Conservation (phyloP, 495 filamentous ascomycete species). For the Elasticomyces elasticus region DNA sequence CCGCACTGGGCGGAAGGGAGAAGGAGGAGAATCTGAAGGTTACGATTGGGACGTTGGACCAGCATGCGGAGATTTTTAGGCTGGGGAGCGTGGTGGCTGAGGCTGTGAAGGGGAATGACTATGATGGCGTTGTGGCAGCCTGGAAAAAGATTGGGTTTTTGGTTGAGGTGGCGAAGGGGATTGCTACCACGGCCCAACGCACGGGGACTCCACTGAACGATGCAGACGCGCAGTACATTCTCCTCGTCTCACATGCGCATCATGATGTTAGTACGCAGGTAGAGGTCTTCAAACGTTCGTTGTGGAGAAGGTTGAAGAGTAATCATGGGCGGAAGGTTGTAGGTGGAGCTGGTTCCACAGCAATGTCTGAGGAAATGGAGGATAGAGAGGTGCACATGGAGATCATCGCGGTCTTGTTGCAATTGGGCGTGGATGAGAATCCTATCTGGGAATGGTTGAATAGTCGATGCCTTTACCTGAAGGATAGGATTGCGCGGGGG, state of each 20-base stretch:
- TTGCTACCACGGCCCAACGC: slow-evolving; percentile 40
- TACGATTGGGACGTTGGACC: slow-evolving; percentile 62
- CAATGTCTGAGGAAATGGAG: slow-evolving; percentile 34
- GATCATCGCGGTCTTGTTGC: slow-evolving; percentile 73
- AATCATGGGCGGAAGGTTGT: slow-evolving; percentile 31
- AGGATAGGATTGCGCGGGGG: slow-evolving; percentile 64
- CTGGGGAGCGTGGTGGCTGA: slow-evolving; percentile 66
- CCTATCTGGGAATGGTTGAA: slow-evolving; percentile 92
- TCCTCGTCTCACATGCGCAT: slow-evolving; percentile 92
- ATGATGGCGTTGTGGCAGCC: slow-evolving; percentile 76
- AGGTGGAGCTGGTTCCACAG: slow-evolving; percentile 3
- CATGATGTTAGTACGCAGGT: slow-evolving; percentile 77
- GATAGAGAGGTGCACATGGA: slow-evolving; percentile 81
- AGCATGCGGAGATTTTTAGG: slow-evolving; percentile 69
- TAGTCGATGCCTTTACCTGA: slow-evolving; percentile 78
- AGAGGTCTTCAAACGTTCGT: slow-evolving; percentile 72
- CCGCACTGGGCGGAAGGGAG: slow-evolving; percentile 83
- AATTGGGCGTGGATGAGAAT: slow-evolving; percentile 88
- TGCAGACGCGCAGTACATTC: slow-evolving; percentile 66
- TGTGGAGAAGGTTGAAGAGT: slow-evolving; percentile 61
- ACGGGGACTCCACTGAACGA: slow-evolving; percentile 49
- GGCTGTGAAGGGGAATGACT: slow-evolving; percentile 79
- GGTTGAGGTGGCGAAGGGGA: no score
- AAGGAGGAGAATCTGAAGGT: slow-evolving; percentile 76
- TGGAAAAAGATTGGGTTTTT: no score